Percentiles rank a stretch among this genome's conserved stretches.
Evolutionary conservation across 1,284 basidiomycete species (phyloP).

Genomic region (Malassezia brasiliensis): DNA sequence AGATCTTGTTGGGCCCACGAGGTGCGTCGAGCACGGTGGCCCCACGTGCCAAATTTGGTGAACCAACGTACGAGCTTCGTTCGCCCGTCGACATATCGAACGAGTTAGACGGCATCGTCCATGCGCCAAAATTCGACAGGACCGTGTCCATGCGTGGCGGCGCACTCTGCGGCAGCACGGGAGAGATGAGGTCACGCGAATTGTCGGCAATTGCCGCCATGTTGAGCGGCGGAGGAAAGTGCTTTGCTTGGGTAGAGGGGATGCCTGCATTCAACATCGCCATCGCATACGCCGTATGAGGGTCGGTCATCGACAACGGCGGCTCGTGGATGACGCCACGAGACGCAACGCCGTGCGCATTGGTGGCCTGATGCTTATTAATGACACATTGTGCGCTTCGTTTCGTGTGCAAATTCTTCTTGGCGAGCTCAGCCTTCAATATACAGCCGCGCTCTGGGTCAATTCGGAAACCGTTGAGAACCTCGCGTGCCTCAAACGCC

Average conservation of each 20-base stretch:
- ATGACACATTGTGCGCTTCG: constrained; percentile 17
- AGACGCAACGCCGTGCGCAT: neutral
- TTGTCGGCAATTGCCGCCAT: neutral
- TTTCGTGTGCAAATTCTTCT: constrained; percentile 90
- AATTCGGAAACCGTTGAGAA: constrained; percentile 78
- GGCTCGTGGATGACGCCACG: neutral
- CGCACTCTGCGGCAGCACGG: neutral
- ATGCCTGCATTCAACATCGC: neutral
- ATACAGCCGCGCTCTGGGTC: constrained; percentile 90
- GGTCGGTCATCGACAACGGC: neutral
- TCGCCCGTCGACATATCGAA: neutral
- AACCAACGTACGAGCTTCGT: neutral
- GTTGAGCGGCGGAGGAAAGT: neutral
- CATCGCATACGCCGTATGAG: neutral
- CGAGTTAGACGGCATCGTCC: neutral
- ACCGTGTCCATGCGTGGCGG: neutral
- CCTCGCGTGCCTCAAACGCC: constrained; percentile 76
- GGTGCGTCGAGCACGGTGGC: no score
- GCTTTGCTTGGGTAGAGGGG: neutral
- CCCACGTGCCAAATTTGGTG: no score
- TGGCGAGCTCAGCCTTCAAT: constrained; percentile 97
- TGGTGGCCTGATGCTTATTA: neutral
- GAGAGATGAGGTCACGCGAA: neutral
- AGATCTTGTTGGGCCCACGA: neutral
- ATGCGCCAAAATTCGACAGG: neutral